These are phyloP conservation scores for Cladosporium sp. DNA, from an alignment of 2,329 filamentous ascomycete species.

Conservation along the genomic window DNA sequence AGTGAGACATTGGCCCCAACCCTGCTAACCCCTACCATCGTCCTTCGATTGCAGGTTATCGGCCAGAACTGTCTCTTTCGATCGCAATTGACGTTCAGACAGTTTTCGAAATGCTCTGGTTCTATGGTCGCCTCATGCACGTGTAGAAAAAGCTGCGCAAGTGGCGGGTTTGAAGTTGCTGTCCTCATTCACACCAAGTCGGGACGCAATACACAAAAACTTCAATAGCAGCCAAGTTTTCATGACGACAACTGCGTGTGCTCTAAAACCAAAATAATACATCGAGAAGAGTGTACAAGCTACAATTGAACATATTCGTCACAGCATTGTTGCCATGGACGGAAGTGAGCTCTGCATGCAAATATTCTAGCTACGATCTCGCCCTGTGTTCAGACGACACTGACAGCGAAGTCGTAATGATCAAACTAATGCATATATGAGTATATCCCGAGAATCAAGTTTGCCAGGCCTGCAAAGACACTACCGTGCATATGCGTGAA, in stretches of 20 bases:
- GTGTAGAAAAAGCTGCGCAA: not conserved
- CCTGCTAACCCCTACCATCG: not conserved
- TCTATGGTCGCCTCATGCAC: rapidly evolving
- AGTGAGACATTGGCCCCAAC: not conserved
- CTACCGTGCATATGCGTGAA: not conserved
- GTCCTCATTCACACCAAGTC: not conserved
- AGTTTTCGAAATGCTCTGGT: not conserved
- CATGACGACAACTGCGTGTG: too few relatives aligned
- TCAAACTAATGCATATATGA: not conserved
- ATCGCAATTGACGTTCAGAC: not conserved
- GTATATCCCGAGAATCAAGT: not conserved
- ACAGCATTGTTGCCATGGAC: not conserved
- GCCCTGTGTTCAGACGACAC: not conserved
- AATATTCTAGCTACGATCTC: not conserved
- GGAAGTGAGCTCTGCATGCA: too few relatives aligned
- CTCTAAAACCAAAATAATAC: too few relatives aligned
- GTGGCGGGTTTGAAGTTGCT: not conserved
- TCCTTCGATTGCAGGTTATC: not conserved
- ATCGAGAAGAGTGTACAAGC: too few relatives aligned
- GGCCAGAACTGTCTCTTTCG: not conserved
- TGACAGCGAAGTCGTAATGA: not conserved
- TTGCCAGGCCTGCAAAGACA: not conserved
- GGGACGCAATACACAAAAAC: too few relatives aligned
- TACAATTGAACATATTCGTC: not conserved
- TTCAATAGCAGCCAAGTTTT: too few relatives aligned